Base-by-base conservation (phyloP, 495 filamentous ascomycete species). In the Geopyxis carbonaria region DNA sequence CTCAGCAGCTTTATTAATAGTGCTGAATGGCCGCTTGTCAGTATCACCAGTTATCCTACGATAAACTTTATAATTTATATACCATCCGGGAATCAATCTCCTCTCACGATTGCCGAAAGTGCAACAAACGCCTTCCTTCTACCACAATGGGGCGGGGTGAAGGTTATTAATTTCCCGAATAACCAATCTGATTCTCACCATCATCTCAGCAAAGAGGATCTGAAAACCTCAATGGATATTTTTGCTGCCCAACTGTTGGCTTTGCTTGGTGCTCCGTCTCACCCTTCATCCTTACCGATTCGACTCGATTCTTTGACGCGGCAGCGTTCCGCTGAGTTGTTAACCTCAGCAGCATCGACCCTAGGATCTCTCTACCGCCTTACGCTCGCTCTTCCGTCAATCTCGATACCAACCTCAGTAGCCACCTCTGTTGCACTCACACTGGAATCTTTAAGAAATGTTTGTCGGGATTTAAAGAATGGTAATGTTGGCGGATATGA, bases 21-120 rank as follows among this genome's bases (percentile, higher is more conserved):
- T 22, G 89, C 89, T 5, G 91, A 97, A 61, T 97, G 89, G 89
- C 89, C 89, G 0, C 61, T 97, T 19, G 89, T 89, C 11, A 93
- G 84, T 53, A 93, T 95, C 48, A 91, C 87, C 23, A 75, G 66
- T 20, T 86, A 85, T 1, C 87, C 89, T 23, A 94, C 89, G 0
- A 70, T 97, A 46, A 95, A 95, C 61, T 95, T 97, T 50, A 73
- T 94, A 38, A 65, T 95, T 15, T 95, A 87, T 49, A 74, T 92
- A 8, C 76, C 78, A 4, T 57, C 65, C 19, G 57, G 60, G n/a
- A 57, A 59, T 3, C 70, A 73, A 38, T 66, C 70, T 0, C 78
- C 78, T 9, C 64, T 80, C 31, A 57, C 78, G 9, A 70, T 83
- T 30, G 72, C 75, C 48, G 73, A 73, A 21, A 72, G 69, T 34